Conservation (phyloP, 1,284 basidiomycete genomes). For the Psilocybe mexicana region DNA sequence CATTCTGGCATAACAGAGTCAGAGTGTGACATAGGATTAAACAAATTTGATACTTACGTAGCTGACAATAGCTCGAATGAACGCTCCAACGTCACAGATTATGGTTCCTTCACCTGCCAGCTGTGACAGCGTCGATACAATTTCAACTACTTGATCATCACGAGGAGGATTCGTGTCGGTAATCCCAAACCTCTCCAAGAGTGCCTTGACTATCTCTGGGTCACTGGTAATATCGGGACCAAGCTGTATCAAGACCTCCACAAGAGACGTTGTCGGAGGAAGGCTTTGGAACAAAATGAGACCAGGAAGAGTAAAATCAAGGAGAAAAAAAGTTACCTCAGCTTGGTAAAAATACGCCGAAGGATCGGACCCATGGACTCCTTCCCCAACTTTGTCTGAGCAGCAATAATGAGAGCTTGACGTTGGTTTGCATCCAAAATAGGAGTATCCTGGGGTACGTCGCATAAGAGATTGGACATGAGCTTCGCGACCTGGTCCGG, state of each 20-base stretch:
- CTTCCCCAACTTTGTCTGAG: slow-evolving; percentile 74
- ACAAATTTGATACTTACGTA: slow-evolving; percentile 50
- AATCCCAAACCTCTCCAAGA: slow-evolving; percentile 73
- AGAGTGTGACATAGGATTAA: slow-evolving; percentile 15
- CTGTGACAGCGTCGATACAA: slow-evolving; percentile 64
- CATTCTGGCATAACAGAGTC: slow-evolving; percentile 43
- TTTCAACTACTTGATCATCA: slow-evolving; percentile 68
- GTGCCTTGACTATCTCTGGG: slow-evolving; percentile 63
- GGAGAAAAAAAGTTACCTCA: slow-evolving; percentile 52
- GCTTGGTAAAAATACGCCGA: slow-evolving; percentile 54
- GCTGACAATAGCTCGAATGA: slow-evolving; percentile 69
- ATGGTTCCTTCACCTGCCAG: slow-evolving; percentile 69
- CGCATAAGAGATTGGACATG: slow-evolving; percentile 76
- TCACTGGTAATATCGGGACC: slow-evolving; percentile 78
- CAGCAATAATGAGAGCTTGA: slow-evolving; percentile 69
- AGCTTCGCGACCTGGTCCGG: slow-evolving; percentile 76
- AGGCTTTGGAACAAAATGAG: slow-evolving; percentile 45
- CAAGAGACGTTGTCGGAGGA: slow-evolving; percentile 62
- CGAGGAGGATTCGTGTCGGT: slow-evolving; percentile 68
- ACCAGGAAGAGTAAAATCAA: slow-evolving; percentile 11
- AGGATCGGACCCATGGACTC: slow-evolving; percentile 48
- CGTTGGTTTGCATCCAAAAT: slow-evolving; percentile 70
- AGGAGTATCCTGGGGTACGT: slow-evolving; percentile 63
- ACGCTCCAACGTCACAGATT: slow-evolving; percentile 74
- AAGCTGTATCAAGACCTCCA: slow-evolving; percentile 72